phyloP scores from a whole-genome alignment of 23 red algal genomes.

The Gracilaria domingensis region DNA sequence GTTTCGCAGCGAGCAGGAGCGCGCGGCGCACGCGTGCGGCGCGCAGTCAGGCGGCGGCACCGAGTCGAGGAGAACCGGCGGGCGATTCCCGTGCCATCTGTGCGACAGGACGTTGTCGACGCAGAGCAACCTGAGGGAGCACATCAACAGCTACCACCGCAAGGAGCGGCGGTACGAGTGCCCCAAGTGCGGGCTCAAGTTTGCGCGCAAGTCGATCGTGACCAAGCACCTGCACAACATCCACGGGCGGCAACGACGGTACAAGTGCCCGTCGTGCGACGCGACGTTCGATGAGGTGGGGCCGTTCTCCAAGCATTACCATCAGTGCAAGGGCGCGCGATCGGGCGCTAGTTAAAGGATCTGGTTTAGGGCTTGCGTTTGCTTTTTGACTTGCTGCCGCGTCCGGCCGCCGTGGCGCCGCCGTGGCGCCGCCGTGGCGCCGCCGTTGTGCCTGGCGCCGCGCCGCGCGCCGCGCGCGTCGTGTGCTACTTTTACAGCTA shows the following conservation, averaged over 20 bases:
- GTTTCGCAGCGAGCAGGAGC: neutral
- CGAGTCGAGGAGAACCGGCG: neutral
- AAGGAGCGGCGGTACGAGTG: conserved; percentile 21
- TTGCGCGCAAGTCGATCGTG: conserved; percentile 17
- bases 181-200: conserved; percentile 34
- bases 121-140: conserved; percentile 18
- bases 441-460: neutral
- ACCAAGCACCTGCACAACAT: conserved; percentile 18
- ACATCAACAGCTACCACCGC: conserved; percentile 18
- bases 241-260: conserved; percentile 3
- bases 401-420: too few relatives aligned
- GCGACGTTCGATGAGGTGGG: conserved; percentile 18
- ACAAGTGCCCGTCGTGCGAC: conserved; percentile 2
- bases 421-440: too few relatives aligned
- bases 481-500: too few relatives aligned
- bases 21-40: neutral
- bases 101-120: conserved; percentile 18
- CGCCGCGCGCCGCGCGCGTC: neutral
- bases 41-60: neutral
- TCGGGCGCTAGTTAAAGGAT: neutral
- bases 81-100: neutral
- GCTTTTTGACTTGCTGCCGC: too few relatives aligned
- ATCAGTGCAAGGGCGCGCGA: neutral
- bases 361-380: too few relatives aligned
- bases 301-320: conserved; percentile 18